Evolutionary conservation across 768 basidiomycete genomes (phyloP).

Genomic region (Suillus subaureus): DNA sequence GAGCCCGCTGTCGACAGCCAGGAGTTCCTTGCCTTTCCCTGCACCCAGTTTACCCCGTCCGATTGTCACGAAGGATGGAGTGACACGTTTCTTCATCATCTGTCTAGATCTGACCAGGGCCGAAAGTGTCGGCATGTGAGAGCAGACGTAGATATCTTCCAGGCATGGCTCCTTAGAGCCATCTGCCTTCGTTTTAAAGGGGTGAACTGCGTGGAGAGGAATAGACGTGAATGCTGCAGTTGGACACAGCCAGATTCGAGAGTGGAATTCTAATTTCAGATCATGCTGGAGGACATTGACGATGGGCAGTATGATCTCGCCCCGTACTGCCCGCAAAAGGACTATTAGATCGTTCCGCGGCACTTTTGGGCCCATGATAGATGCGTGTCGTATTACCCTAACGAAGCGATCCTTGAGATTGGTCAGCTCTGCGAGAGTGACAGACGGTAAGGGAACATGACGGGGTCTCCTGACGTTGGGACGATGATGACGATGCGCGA

Average conservation of each 20-base stretch:
- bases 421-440: background rate
- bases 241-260: background rate
- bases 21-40: background rate
- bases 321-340: background rate
- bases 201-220: background rate
- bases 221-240: background rate
- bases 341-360: background rate
- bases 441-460: background rate
- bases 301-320: background rate
- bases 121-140: background rate
- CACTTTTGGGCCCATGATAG: background rate
- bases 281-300: background rate
- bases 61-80: background rate
- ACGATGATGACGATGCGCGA: background rate
- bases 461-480: background rate
- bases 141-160: background rate
- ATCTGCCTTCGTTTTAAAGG: background rate
- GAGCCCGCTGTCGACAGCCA: background rate
- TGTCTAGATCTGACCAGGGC: background rate
- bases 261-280: background rate
- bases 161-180: background rate
- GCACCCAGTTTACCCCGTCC: background rate
- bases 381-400: background rate
- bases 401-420: background rate
- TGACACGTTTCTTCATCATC: background rate